Evolutionary conservation across 306 rosid genomes (phyloP), one percentile per base, ranked within the genome.

Genomic region (Oemleria cerasiformis): DNA sequence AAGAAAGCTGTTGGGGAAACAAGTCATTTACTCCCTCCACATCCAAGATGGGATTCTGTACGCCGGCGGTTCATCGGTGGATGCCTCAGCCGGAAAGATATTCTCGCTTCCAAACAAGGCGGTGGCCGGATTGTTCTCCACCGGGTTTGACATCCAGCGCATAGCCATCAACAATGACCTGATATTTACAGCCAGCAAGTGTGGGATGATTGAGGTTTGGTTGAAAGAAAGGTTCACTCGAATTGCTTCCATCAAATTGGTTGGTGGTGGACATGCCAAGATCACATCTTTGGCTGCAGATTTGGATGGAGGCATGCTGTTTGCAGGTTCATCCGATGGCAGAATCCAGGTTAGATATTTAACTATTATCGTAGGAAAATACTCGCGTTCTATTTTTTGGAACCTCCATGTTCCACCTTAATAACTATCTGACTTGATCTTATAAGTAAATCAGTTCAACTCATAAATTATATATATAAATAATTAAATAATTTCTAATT

Each of bases 141-240:
- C 86, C 3, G 97, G 90, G 51, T 71, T 80, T 1, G 98, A 93
- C 63, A 85, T 91, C 73, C 91, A 86, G n/a, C 82, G 83, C 51
- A 72, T 89, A 50, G 86, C 92, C 76, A 67, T 87, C 74, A 89
- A 81, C 82, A 87, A 76, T 62, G 94, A 89, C 82, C 84, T 86
- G 56, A 77, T 93, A 75, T 91, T 88, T 75, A 89, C 96, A 10
- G 92, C 94, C 40, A 83, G 85, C 19, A 93, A 85, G 80, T 81
- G 84, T 44, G 98, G 97, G 36, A 80, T 74, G 58, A 84, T 91
- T 77, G 97, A 93, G 73, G 84, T 93, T 39, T 93, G 96, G 98
- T 67, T 84, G 12, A 93, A 73, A 82, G 86, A 87, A 48, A 82
- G 82, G 71, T 57, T 86, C 63, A 82, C 86, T 56, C 80, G 80